Percentiles rank a stretch among this genome's conserved stretches.
These are phyloP conservation scores for Pseudofabraea citricarpa DNA, from an alignment of 2,329 filamentous ascomycete species.

Conservation along the genomic window DNA sequence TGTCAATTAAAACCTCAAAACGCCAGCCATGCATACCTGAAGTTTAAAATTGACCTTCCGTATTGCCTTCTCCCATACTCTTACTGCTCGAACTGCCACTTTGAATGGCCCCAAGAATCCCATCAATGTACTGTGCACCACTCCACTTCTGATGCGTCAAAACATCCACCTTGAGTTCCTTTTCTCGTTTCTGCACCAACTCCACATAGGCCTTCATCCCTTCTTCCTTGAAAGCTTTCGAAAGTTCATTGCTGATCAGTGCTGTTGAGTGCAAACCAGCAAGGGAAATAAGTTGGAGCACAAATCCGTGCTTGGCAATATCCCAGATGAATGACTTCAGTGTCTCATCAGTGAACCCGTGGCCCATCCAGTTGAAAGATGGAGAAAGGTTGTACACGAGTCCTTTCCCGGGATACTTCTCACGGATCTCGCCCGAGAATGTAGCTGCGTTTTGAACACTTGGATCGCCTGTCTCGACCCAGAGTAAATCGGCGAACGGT, in stretches of 20 bases:
- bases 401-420: slow-evolving; percentile 69
- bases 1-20: too few species aligned
- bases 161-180: slow-evolving; percentile 56
- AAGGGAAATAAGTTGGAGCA: slow-evolving; percentile 62
- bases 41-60: slow-evolving; percentile 58
- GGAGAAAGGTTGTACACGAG: slow-evolving; percentile 96
- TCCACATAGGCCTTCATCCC: slow-evolving; percentile 99
- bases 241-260: slow-evolving; percentile 66
- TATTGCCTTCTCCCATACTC: slow-evolving; percentile 91
- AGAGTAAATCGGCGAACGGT: slow-evolving; percentile 89
- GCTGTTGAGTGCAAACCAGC: slow-evolving; percentile 64
- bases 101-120: slow-evolving; percentile 81
- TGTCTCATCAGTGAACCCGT: slow-evolving; percentile 80
- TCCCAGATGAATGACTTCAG: slow-evolving; percentile 96
- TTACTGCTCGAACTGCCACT: slow-evolving; percentile 80
- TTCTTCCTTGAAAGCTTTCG: slow-evolving; percentile 76
- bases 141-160: slow-evolving; percentile 41
- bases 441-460: slow-evolving; percentile 70
- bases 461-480: slow-evolving; percentile 94
- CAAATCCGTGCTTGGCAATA: slow-evolving; percentile 81
- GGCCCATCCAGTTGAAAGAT: slow-evolving; percentile 97
- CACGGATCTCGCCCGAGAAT: slow-evolving; percentile 73
- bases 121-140: slow-evolving; percentile 71
- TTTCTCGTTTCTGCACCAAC: slow-evolving; percentile 81
- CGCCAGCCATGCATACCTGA: not conserved